Conservation (phyloP, 495 filamentous ascomycete genomes). For the Polyplosphaeria fusca region DNA sequence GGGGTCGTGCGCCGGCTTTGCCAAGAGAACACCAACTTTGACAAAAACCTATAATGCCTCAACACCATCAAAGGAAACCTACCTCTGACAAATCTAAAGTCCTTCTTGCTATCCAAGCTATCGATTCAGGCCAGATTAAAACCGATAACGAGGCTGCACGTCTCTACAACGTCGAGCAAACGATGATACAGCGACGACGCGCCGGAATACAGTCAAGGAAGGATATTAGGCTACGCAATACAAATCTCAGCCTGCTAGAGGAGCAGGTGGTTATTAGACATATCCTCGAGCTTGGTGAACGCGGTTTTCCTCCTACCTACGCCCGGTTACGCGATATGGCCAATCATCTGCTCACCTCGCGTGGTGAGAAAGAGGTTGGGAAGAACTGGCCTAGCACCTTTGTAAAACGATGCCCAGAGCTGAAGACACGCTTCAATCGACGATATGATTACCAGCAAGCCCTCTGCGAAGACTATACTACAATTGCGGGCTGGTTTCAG, state of each 20-base stretch:
- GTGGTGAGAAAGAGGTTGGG: constrained; percentile 7
- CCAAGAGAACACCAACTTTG: too few species aligned
- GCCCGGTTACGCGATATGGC: constrained; percentile 20
- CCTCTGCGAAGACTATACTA: constrained; percentile 41
- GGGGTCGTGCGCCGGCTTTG: too few species aligned
- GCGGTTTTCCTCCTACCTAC: constrained; percentile 13
- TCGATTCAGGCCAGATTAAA: constrained; percentile 11
- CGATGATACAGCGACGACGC: constrained; percentile 11
- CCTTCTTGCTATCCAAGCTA: constrained; percentile 22
- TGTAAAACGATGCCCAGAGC: constrained; percentile 34
- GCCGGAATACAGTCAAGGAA: constrained; percentile 8
- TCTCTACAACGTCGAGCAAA: constrained; percentile 12
- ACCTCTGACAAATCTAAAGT: constrained; percentile 15
- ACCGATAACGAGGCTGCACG: constrained; percentile 6
- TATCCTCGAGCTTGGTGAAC: constrained; percentile 23
- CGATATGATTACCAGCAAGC: constrained; percentile 41
- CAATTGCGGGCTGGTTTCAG: constrained; percentile 41
- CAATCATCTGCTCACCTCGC: constrained; percentile 20
- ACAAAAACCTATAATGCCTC: constrained; percentile 15
- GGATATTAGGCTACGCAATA: constrained; percentile 2
- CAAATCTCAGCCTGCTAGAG: constrained; percentile 21
- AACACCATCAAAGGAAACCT: background rate
- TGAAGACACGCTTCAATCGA: constrained; percentile 39
- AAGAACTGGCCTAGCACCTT: constrained; percentile 21
- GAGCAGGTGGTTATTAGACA: constrained; percentile 24